Evolutionary conservation across 2,329 filamentous ascomycete genomes (phyloP).

Genomic region (Fusarium graminum): DNA sequence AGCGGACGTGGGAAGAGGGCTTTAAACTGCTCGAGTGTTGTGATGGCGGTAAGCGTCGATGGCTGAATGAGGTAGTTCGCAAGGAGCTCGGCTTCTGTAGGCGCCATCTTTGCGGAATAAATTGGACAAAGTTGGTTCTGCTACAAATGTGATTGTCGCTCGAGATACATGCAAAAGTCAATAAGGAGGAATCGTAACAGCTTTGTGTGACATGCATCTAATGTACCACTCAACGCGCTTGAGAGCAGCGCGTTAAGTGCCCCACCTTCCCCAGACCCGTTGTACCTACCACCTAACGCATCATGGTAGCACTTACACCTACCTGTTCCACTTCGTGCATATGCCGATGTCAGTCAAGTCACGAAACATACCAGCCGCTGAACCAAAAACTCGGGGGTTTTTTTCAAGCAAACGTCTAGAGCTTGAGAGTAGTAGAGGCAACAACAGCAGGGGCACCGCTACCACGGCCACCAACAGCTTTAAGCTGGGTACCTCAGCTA

Average conservation of each 20-base stretch:
- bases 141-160: neutral
- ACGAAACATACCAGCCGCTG: neutral
- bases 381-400: constrained; percentile 16
- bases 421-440: constrained; percentile 5
- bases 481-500: constrained; percentile 36
- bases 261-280: constrained; percentile 7
- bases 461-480: constrained; percentile 43
- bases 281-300: too few species aligned
- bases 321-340: neutral
- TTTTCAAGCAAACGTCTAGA: neutral
- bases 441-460: constrained; percentile 8
- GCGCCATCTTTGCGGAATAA: constrained; percentile 67
- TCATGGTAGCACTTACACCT: too few species aligned
- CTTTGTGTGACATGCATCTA: neutral
- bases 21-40: constrained; percentile 81
- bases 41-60: constrained; percentile 77
- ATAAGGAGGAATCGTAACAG: neutral
- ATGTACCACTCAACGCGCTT: constrained; percentile 36
- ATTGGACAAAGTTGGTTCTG: too few species aligned
- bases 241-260: constrained; percentile 43
- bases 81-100: constrained; percentile 80
- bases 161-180: neutral
- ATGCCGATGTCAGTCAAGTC: neutral
- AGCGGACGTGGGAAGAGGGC: constrained; percentile 78
- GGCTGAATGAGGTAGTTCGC: constrained; percentile 83